A percentile compares a stretch with the other conserved stretches of the same genome.
These are phyloP conservation scores for Malus hybrid DNA, from an alignment of 331 rosid genomes.

Conservation along the genomic window DNA sequence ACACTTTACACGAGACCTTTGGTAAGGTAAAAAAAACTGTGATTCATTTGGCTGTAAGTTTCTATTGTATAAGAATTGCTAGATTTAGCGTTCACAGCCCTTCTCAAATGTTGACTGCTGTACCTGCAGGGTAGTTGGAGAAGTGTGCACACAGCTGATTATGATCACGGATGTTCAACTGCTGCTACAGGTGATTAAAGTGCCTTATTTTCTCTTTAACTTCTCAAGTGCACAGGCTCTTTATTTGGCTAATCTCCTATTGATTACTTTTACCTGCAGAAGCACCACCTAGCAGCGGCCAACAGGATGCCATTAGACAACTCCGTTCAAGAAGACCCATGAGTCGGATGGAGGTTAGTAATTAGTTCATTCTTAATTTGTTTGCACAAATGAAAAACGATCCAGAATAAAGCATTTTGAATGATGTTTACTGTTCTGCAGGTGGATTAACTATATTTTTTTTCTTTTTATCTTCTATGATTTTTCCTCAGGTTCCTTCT, in stretches of 20 bases:
- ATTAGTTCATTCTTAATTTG: conserved; percentile 3
- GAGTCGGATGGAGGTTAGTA: conserved; percentile 80
- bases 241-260: conserved; percentile 2
- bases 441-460: not conserved
- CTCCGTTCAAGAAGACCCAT: conserved; percentile 64
- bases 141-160: conserved; percentile 38
- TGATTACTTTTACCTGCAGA: conserved; percentile 39
- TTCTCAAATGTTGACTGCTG: conserved; percentile 10
- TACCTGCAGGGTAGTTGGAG: conserved; percentile 65
- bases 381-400: conserved; percentile 7
- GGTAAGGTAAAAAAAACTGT: conserved; percentile 63
- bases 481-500: conserved; percentile 68
- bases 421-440: not conserved
- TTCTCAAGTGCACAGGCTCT: conserved; percentile 9
- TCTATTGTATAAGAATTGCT: conserved; percentile 17
- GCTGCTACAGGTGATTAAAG: conserved; percentile 53
- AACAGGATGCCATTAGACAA: conserved; percentile 57
- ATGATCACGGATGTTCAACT: conserved; percentile 33
- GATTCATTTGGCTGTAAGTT: conserved; percentile 11
- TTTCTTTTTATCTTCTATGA: not conserved
- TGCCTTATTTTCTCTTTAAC: conserved; percentile 15
- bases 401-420: not conserved
- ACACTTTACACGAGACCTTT: conserved; percentile 52
- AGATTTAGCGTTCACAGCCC: conserved; percentile 12
- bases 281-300: conserved; percentile 42